Percentiles rank a stretch among this genome's conserved stretches.
phyloP scores from a whole-genome alignment of 2,329 filamentous ascomycete species.

The Chlorencoelia australis region DNA sequence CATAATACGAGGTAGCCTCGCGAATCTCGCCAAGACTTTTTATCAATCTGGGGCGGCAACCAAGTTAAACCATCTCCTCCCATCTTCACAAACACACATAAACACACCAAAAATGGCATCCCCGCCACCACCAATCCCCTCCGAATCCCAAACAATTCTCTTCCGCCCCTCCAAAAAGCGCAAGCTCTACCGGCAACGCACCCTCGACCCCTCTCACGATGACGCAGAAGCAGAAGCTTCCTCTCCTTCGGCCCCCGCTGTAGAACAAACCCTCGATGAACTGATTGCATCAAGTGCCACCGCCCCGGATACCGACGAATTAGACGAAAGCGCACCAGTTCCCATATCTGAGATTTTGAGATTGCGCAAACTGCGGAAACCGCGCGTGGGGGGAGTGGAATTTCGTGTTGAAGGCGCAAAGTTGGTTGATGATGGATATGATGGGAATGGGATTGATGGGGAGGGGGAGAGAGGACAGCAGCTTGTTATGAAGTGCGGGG shows the following conservation, averaged over 20 bases:
- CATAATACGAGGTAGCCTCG: too few relatives aligned
- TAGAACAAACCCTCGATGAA: slow-evolving; percentile 23
- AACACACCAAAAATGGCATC: slow-evolving; percentile 5
- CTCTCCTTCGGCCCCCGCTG: slow-evolving; percentile 7
- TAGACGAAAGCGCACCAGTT: slow-evolving; percentile 28
- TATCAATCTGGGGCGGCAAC: too few relatives aligned
- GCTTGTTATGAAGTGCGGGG: too few relatives aligned
- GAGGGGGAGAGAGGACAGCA: slow-evolving; percentile 5
- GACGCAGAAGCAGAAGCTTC: slow-evolving; percentile 14
- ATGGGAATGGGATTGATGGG: slow-evolving; percentile 15
- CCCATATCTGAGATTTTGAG: slow-evolving; percentile 42
- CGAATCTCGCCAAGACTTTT: too few relatives aligned
- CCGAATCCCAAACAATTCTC: slow-evolving; percentile 17
- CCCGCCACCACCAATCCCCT: slow-evolving; percentile 1
- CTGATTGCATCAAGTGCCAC: slow-evolving; percentile 16
- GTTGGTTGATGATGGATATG: slow-evolving; percentile 23
- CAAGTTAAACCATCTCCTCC: too few relatives aligned
- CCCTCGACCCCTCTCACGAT: slow-evolving; percentile 25
- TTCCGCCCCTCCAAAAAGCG: slow-evolving; percentile 51
- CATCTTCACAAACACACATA: neutral
- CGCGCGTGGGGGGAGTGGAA: slow-evolving; percentile 45
- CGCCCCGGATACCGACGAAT: slow-evolving; percentile 7
- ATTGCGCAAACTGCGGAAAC: slow-evolving; percentile 38
- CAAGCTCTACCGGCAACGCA: slow-evolving; percentile 47
- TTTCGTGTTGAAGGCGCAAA: slow-evolving; percentile 32